These are phyloP conservation scores for Geranomyces michiganensis DNA, from an alignment of 192 early-diverging fungal genomes.

Conservation along the genomic window DNA sequence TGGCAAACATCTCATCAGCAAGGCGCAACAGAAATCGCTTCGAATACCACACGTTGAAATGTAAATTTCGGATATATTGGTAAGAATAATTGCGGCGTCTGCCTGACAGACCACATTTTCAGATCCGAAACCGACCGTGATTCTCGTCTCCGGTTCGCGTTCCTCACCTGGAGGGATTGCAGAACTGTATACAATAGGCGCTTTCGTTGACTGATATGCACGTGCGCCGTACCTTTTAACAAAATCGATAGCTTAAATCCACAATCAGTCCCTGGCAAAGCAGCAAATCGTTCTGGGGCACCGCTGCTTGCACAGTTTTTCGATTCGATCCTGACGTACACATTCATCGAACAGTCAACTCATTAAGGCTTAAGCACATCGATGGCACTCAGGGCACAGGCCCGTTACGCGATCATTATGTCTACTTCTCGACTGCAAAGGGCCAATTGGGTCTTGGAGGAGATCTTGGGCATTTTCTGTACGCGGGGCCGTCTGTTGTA, in stretches of 20 bases:
- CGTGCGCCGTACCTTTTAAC: background rate
- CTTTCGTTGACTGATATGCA: constrained; percentile 8
- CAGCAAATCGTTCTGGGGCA: constrained; percentile 21
- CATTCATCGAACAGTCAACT: background rate
- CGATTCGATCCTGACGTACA: constrained; percentile 4
- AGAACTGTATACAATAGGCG: constrained; percentile 2
- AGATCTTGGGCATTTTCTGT: background rate
- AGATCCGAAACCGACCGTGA: constrained; percentile 19
- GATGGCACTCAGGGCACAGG: background rate
- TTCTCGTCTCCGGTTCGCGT: constrained; percentile 8
- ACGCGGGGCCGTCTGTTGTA: background rate
- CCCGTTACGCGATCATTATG: constrained; percentile 3
- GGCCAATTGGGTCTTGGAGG: background rate
- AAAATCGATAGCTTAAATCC: background rate
- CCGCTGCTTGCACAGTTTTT: background rate
- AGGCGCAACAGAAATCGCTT: constrained; percentile 16
- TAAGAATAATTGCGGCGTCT: too few species aligned
- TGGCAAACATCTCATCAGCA: background rate
- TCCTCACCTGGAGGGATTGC: background rate
- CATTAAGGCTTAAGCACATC: background rate
- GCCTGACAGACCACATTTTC: background rate
- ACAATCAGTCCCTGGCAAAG: constrained; percentile 20
- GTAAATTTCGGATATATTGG: background rate
- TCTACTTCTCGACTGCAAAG: background rate
- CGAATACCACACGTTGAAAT: constrained; percentile 24